Base-by-base conservation (phyloP, 2,329 filamentous ascomycete genomes). In the Xylariaceae sp. region DNA sequence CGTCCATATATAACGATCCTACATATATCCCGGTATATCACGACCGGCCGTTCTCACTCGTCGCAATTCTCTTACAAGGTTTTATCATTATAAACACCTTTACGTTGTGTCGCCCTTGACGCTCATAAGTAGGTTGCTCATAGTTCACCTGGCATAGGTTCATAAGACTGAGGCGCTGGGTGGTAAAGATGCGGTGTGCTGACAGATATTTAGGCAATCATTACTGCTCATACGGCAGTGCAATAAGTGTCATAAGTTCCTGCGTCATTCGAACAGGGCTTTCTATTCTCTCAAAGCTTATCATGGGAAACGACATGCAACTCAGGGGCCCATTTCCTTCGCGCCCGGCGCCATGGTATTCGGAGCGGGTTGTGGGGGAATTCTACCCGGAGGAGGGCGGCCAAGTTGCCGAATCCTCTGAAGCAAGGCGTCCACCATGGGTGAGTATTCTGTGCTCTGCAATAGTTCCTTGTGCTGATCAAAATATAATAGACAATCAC, bases 401-500 rank as follows among this genome's bases (percentile, higher is more conserved):
- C 44, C 71, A 73, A 19, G 71, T 71, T 41, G 50, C 65, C 19
- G 72, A 74, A 29, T 57, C 65, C 2, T 67, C 69, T 56, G 72
- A 71, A 48, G 58, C 68, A 48, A 70, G 72, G 12, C 68, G 71
- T 40, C 71, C 71, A 19, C 72, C 71, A 11, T 71, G 73, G 70
- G 73, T 75, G 65, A 62, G 64, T 62, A 27, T 39, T 4, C 27
- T 42, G 50, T 12, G 42, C 35, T 42, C 32, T 46, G 26, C 34
- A 7, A 6, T 37, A 31, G 26, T 45, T 27, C 6, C 11, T 29
- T 8, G 6, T 58, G 51, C 63, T 67, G 50, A 67, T 39, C 27
- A 29, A 48, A 40, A 40, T 3, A 34, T 4, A 32, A 29, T 55
- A 80, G 77, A 69, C 77, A 62, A 79, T 83, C 35, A 74, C 75